Conservation (phyloP, 192 early-diverging fungal genomes). For the Rhizophagus sp. region DNA sequence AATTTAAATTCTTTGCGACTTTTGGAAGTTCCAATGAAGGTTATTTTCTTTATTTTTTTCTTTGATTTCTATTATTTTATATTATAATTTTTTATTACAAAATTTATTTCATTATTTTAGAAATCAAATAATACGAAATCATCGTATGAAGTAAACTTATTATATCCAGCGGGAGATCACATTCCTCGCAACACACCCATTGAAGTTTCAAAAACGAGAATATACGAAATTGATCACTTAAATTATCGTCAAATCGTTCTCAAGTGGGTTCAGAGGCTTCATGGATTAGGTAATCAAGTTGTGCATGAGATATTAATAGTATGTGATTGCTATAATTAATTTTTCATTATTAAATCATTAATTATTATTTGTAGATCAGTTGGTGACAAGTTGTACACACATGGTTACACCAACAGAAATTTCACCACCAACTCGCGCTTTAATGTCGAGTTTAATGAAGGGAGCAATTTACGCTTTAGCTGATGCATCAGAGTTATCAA, state of each 20-base stretch:
- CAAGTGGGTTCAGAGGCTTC: constrained; percentile 16
- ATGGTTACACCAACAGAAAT: constrained; percentile 20
- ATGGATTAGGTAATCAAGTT: constrained; percentile 26
- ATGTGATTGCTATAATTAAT: not conserved
- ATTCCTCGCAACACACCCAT: not conserved
- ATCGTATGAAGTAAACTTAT: constrained; percentile 23
- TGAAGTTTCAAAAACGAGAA: not conserved
- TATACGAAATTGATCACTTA: constrained; percentile 16
- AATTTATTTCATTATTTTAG: not conserved
- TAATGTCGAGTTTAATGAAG: constrained; percentile 19
- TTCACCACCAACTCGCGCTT: constrained; percentile 13
- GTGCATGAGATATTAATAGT: not conserved
- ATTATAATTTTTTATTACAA: not conserved
- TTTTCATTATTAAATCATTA: not conserved
- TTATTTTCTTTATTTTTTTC: not conserved
- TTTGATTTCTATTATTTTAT: not conserved
- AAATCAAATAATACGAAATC: constrained; percentile 22
- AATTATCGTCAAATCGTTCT: constrained; percentile 19
- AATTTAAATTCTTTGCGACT: constrained; percentile 19
- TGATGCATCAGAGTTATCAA: not conserved
- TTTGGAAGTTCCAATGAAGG: constrained; percentile 36
- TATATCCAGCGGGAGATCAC: constrained; percentile 21
- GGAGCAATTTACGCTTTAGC: constrained; percentile 17
- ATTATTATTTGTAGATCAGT: not conserved
- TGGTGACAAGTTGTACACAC: constrained; percentile 24